Conservation (phyloP, 345 rosid genomes). For the Aegle marmelos region DNA sequence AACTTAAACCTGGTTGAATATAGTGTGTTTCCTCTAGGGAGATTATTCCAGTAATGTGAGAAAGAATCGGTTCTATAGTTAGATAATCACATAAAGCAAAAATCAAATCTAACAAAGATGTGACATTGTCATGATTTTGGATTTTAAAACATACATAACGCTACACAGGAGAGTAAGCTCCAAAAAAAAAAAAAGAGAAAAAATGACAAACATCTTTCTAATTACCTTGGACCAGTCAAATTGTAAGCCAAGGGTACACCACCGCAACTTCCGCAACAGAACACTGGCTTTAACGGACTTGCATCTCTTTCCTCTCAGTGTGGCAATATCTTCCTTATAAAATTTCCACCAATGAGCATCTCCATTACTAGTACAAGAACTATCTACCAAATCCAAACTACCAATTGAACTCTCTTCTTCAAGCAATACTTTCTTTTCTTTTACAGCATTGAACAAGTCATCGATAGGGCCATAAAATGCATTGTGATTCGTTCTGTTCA, state of each 20-base stretch:
- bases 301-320: slow-evolving; percentile 30
- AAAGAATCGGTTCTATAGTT: too few species aligned
- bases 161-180: neutral
- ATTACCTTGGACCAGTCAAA: slow-evolving; percentile 93
- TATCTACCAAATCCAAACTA: slow-evolving; percentile 25
- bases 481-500: slow-evolving; percentile 87
- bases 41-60: neutral
- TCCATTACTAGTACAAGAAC: slow-evolving; percentile 24
- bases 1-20: neutral
- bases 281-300: slow-evolving; percentile 46
- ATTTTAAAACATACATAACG: neutral
- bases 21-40: neutral
- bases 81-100: neutral
- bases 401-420: slow-evolving; percentile 30
- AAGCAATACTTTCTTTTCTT: slow-evolving; percentile 48
- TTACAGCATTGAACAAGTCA: slow-evolving; percentile 60
- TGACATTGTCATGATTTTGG: neutral
- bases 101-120: neutral
- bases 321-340: slow-evolving; percentile 32
- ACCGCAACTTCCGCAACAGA: slow-evolving; percentile 72
- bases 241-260: slow-evolving; percentile 95
- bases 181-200: too few species aligned
- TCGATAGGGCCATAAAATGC: slow-evolving; percentile 71
- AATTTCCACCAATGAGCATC: slow-evolving; percentile 52
- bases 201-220: neutral